phyloP scores from a whole-genome alignment of 106 monocot species.

The Dendrobium huoshanense region DNA sequence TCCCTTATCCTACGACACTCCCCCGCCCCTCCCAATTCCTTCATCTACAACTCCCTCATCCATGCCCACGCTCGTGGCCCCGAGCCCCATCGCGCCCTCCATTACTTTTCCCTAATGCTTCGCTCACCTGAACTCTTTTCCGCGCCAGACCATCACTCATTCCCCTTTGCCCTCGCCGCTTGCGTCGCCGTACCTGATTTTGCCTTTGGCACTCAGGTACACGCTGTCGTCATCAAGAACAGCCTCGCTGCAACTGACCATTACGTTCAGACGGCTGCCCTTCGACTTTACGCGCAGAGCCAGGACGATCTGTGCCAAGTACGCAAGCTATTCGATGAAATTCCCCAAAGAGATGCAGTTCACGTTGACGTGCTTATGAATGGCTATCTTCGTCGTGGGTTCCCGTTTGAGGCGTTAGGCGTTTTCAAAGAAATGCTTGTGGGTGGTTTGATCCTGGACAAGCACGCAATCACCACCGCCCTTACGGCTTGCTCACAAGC shows the following conservation, averaged over 20 bases:
- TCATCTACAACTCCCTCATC: constrained; percentile 37
- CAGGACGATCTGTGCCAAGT: constrained; percentile 5
- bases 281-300: constrained; percentile 25
- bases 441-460: constrained; percentile 18
- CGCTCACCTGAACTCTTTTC: constrained; percentile 2
- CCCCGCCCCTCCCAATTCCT: constrained; percentile 28
- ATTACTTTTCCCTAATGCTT: constrained; percentile 14
- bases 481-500: constrained; percentile 51
- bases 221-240: constrained; percentile 32
- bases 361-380: constrained; percentile 65
- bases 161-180: constrained; percentile 47
- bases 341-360: constrained; percentile 25
- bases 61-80: constrained; percentile 15
- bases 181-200: constrained; percentile 15
- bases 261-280: constrained; percentile 44
- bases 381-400: constrained; percentile 19
- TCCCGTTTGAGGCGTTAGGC: constrained; percentile 15
- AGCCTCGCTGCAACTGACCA: constrained; percentile 45
- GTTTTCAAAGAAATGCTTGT: constrained; percentile 25
- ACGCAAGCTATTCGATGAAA: constrained; percentile 46
- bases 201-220: constrained; percentile 40
- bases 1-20: constrained; percentile 31
- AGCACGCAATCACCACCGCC: constrained; percentile 36
- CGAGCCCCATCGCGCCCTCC: constrained; percentile 14
- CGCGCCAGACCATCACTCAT: constrained; percentile 45